Base-by-base conservation (phyloP, 169 alveolate species). In the Theileria parva region DNA sequence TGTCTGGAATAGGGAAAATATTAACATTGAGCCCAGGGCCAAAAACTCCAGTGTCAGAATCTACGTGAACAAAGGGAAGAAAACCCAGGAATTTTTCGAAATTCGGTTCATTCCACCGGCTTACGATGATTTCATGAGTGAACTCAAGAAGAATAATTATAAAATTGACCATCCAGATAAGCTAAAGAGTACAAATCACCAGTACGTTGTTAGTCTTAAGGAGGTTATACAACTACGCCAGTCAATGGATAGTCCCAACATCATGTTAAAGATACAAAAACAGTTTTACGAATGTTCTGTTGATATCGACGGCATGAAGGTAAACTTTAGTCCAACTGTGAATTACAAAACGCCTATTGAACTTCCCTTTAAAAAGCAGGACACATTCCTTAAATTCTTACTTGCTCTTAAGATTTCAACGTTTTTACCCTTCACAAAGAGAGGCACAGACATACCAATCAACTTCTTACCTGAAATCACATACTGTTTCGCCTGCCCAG, bases 401-500 rank as follows among this genome's bases (percentile, higher is more conserved):
- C 80, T 86, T 73, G 88, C 95, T 7, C 83, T 91, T 44, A 86
- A 86, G 78, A 68, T 91, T 48, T 89, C 95, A 30, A 77, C 88
- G 3, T 91, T 85, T 79, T 34, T 91, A 69, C 87, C 86, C 72
- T 80, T 77, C 15, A 64, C 64, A 9, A 44, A 11, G 23, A 83
- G 44, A 53, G 37, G 27, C 15, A 57, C 66, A 21, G 66, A 32
- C 77, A 81, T 71, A 50, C 87, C 85, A 34, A 69, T 76, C 19
- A 74, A 57, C 19, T 76, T 86, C 81, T 53, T 81, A 53, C 95
- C 95, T 28, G 71, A 88, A 51, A 91, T 91, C 19, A 48, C 73
- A 5, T 91, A 77, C 86, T 92, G 95, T 11, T 92, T 86, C 74
- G 78, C 88, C 19, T 87, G 92, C 60, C 91, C 92, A 9, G 95